Evolutionary conservation across 495 filamentous ascomycete species (phyloP).

Genomic region (Aspergillus ellipticus): DNA sequence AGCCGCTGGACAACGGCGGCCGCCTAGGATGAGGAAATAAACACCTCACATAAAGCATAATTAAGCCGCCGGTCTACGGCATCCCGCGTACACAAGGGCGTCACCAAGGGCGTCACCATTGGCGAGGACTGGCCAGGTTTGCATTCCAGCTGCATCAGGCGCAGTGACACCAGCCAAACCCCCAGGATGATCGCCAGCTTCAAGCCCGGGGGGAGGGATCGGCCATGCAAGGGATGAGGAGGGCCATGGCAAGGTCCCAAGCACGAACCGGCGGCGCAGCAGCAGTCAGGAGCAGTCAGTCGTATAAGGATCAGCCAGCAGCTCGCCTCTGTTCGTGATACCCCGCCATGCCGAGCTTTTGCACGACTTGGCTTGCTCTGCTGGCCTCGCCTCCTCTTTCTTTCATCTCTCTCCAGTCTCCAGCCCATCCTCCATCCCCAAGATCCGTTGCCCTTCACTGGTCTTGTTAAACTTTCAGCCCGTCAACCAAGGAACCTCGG

Average conservation of each 20-base stretch:
- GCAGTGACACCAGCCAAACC: neutral
- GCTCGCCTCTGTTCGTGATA: neutral
- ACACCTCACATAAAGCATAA: neutral
- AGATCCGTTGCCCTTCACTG: too few relatives aligned
- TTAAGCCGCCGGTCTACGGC: constrained; percentile 1
- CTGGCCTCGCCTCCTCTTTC: neutral
- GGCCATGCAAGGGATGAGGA: neutral
- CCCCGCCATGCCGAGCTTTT: constrained; percentile 14
- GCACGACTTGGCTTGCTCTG: neutral
- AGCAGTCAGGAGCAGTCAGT: too few relatives aligned
- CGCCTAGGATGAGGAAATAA: too few relatives aligned
- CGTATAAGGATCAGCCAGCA: neutral
- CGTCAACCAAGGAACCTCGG: too few relatives aligned
- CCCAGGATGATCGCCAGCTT: neutral
- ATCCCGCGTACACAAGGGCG: neutral
- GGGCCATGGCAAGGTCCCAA: neutral
- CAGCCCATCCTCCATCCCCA: neutral
- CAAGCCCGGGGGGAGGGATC: neutral
- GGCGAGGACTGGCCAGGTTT: neutral
- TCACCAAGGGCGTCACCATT: too few relatives aligned
- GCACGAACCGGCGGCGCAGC: neutral
- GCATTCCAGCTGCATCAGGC: neutral
- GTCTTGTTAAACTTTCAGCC: too few relatives aligned
- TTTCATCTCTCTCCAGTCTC: neutral
- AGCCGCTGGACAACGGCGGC: too few relatives aligned